Conservation (phyloP, 1,284 basidiomycete genomes). For the Cystobasidium sp. region DNA sequence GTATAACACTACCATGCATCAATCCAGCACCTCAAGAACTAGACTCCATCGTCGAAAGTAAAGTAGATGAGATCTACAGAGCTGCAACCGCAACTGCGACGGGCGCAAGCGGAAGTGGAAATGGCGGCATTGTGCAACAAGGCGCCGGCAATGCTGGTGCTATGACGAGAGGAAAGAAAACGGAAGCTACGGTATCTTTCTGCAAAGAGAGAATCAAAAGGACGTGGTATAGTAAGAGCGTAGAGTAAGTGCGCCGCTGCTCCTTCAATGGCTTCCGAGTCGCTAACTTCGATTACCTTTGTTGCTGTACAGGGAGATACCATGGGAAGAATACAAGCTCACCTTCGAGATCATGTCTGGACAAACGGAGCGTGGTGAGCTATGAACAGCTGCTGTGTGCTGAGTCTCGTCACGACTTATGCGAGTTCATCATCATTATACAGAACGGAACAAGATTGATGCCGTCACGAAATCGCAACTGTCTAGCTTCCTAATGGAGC, state of each 20-base stretch:
- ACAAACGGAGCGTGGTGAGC: slow-evolving; percentile 41
- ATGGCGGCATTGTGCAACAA: background rate
- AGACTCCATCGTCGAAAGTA: slow-evolving; percentile 18
- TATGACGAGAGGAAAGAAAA: background rate
- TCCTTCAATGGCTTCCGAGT: background rate
- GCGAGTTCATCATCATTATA: too few species aligned
- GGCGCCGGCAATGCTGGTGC: background rate
- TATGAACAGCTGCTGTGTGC: background rate
- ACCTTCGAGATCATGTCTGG: slow-evolving; percentile 26
- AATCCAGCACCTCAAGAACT: slow-evolving; percentile 18
- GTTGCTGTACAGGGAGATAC: slow-evolving; percentile 17
- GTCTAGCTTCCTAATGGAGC: slow-evolving; percentile 18
- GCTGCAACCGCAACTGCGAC: background rate
- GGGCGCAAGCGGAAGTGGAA: background rate
- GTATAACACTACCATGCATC: slow-evolving; percentile 33
- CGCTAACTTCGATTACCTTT: background rate
- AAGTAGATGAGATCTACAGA: slow-evolving; percentile 31
- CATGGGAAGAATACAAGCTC: slow-evolving; percentile 42
- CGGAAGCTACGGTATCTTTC: slow-evolving; percentile 24
- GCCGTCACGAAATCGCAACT: slow-evolving; percentile 42
- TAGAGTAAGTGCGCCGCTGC: slow-evolving; percentile 24
- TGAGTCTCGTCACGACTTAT: background rate
- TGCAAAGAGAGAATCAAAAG: slow-evolving; percentile 36
- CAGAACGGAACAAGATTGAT: slow-evolving; percentile 43
- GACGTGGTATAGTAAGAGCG: slow-evolving; percentile 42